A percentile compares a stretch with the other conserved stretches of the same genome.
These are phyloP conservation scores for Ogataea populi-albae DNA, from an alignment of 805 yeast genomes.

Conservation along the genomic window DNA sequence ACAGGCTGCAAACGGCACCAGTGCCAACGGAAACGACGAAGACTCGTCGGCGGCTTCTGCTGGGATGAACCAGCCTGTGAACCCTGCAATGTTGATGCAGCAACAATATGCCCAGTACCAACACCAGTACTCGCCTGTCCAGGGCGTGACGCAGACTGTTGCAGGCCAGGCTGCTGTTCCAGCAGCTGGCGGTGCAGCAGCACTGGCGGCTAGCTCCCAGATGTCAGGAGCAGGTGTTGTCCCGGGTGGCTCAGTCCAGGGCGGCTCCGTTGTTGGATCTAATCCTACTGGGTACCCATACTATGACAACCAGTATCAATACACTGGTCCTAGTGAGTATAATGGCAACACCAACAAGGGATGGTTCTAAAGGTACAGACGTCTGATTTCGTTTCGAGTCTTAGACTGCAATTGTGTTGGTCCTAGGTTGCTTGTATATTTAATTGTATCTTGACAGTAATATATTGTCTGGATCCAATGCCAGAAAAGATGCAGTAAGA, in stretches of 20 bases:
- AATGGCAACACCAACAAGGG: constrained; percentile 23
- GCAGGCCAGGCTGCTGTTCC: constrained; percentile 14
- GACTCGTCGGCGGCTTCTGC: constrained; percentile 12
- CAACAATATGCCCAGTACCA: constrained; percentile 26
- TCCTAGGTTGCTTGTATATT: no score
- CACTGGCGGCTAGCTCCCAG: constrained; percentile 14
- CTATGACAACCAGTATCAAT: constrained; percentile 26
- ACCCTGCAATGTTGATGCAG: constrained; percentile 25
- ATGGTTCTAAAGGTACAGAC: constrained; percentile 25
- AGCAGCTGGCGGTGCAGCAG: constrained; percentile 15
- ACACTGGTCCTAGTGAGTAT: constrained; percentile 21
- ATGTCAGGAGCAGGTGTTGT: constrained; percentile 17
- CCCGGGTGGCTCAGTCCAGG: background rate
- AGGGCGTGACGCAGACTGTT: constrained; percentile 9
- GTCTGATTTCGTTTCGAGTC: no score
- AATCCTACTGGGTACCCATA: constrained; percentile 22
- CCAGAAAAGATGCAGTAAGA: no score
- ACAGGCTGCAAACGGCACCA: constrained; percentile 10
- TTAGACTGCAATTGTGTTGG: no score
- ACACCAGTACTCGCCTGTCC: constrained; percentile 14
- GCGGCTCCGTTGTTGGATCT: constrained; percentile 10
- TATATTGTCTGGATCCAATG: no score
- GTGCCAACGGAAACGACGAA: constrained; percentile 16
- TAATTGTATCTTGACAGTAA: no score
- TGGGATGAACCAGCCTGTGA: constrained; percentile 14